Evolutionary conservation across 495 filamentous ascomycete species (phyloP), one percentile per base, ranked within the genome.

Genomic region (Neurospora pannonica): DNA sequence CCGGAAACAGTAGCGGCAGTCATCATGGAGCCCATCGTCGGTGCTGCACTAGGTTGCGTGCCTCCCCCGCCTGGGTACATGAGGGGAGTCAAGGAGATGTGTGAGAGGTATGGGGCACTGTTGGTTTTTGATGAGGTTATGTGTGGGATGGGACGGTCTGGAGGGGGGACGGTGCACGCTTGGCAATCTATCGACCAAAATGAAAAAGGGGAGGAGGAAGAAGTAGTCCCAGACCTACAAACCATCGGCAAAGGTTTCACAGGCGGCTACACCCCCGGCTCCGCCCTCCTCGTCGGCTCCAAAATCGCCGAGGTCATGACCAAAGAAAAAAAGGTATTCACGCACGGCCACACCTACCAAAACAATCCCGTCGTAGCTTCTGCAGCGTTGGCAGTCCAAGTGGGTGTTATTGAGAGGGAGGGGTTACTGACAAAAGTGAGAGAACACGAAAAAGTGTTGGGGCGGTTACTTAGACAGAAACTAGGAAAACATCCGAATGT

Each of bases 81-180:
- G 72, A 80, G 82, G 43, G 89, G 88, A 42, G 88, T 93, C 82
- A 86, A 86, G 78, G 79, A 81, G 5, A 77, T 95, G 5, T 93
- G 92, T 78, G 81, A 88, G 38, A 87, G 87, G 73, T 84, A 93
- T 76, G 92, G 90, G 38, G 89, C 88, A 0, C 85, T 94, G 3
- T 83, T 93, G 37, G 90, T 94, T 69, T 81, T 92, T 5, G 92
- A 94, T 76, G 92, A 94, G 75, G 86, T 94, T 36, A 94, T 94
- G 92, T 89, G 90, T 78, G 92, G 91, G 0, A 91, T 91, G 86
- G 90, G 90, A 1, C 83, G 90, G 2, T 85, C 84, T 28, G 91
- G 91, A 11, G 38, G 38, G 4, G 38, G 38, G 0, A 88, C 85
- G 4, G 75, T 90, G 10, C 89, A 91, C 73, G 89, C 87, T 1